Base-by-base conservation (phyloP, 1,284 basidiomycete genomes). In the Anthracocystis setariae region DNA sequence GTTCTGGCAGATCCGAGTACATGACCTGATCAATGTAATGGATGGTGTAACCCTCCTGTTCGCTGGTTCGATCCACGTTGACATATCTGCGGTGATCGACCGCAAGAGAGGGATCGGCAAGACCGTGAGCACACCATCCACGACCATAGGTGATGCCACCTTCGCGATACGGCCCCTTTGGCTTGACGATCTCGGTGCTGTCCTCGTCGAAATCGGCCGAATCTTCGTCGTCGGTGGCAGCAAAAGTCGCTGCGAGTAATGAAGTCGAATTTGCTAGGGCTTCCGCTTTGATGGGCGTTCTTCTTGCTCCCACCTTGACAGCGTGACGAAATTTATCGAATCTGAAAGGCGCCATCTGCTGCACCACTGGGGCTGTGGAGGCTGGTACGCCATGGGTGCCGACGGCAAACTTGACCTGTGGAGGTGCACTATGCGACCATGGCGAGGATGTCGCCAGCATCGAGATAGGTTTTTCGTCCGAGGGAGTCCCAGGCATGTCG, bases 1-100 rank as follows among this genome's bases (percentile, higher is more conserved):
- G 71, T 57, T 76, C 78, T 46, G 61, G 64, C n/a, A 78, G 68
- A 42, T 76, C 76, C 54, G 48, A 63, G 56, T 72, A 74, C 53
- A 69, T 63, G 38, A 67, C 61, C 46, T 71, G 60, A 33, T 68
- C 68, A 18, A 29, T 51, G 59, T 9, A 65, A 53, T 18, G 23
- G 46, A 1, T n/a, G 45, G 15, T 24, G 12, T 29, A 29, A 7
- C 29, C 53, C n/a, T 37, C 38, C 8, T 27, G 10, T 9, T 39
- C 46, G n/a, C 40, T 27, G 9, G 29, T 10, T 13, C 46, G 57
- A 46, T 51, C 37, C 2, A 61, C 56, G 8, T 61, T 61, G 2
- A 68, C 64, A 38, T 65, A 70, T 8, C 70, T 53, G 9, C 65
- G 53, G 20, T 73, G 74, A 20, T 65, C 60, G 21, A 64, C 55